Percentiles rank a stretch among this genome's conserved stretches.
Evolutionary conservation across 257 asterid species (phyloP).

Genomic region (Henckelia pumila): DNA sequence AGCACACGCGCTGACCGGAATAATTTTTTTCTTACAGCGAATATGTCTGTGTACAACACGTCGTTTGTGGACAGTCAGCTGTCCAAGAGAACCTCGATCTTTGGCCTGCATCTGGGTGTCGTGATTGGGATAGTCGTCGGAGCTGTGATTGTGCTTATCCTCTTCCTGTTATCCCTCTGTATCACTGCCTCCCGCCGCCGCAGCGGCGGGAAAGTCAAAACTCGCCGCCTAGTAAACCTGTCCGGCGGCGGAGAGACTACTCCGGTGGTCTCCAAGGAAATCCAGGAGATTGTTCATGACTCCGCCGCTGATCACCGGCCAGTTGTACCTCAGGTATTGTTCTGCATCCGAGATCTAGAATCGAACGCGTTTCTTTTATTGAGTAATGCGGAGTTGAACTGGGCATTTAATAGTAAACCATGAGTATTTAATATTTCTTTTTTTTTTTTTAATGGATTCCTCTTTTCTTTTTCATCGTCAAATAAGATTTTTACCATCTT

Average conservation of each 20-base stretch:
- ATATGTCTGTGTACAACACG: conserved; percentile 68
- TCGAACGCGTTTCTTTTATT: background rate
- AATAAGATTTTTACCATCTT: background rate
- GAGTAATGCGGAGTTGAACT: conserved; percentile 9
- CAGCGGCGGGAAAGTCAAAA: conserved; percentile 31
- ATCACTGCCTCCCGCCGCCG: conserved; percentile 58
- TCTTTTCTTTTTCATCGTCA: too few relatives aligned
- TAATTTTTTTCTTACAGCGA: background rate
- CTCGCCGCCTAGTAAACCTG: conserved; percentile 6
- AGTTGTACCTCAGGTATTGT: conserved; percentile 48
- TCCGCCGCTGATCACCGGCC: conserved; percentile 71
- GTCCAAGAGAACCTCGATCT: conserved; percentile 74
- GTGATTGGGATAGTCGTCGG: conserved; percentile 88
- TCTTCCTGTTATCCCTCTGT: conserved; percentile 73
- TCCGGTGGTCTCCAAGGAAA: conserved; percentile 75
- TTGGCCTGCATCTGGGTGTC: conserved; percentile 81
- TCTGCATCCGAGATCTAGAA: conserved; percentile 15
- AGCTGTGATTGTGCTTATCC: conserved; percentile 69
- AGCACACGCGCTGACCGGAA: background rate
- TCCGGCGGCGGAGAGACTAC: conserved; percentile 41
- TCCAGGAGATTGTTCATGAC: conserved; percentile 61
- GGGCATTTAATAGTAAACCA: background rate
- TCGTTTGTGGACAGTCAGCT: conserved; percentile 60
- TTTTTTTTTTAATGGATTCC: too few relatives aligned
- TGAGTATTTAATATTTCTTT: too few relatives aligned